Evolutionary conservation across 768 basidiomycete species (phyloP), one percentile per base, ranked within the genome.

Genomic region (Russula lepida): DNA sequence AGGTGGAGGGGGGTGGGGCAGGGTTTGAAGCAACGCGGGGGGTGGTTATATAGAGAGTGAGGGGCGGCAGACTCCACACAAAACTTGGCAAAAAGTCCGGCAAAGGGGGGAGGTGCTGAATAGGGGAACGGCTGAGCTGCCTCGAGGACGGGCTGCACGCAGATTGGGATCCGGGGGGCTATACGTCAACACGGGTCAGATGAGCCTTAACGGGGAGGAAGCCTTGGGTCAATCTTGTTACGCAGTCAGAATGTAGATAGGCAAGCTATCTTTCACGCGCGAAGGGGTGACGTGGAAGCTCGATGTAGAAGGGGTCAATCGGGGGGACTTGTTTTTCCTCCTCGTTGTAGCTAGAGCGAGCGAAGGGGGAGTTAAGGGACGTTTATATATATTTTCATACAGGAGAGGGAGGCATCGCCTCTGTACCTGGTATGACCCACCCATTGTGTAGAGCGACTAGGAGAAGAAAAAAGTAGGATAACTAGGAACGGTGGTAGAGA

Each of bases 91-190:
- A 13, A 48, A 62, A 47, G 56, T 17, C 56, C 41, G 37, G 49
- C 49, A 48, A 49, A 43, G 47, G 43, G 44, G 33, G 32, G 54
- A 51, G 50, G 52, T 8, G 28, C 54, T 55, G 54, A 55, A 63
- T 58, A 63, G 60, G 60, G 56, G 64, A 55, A 51, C 56, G 51
- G 37, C 48, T 64, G 54, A 25, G 27, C 54, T 43, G 64, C 64
- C 64, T 64, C 60, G 64, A 64, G 63, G 63, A 61, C 28, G n/a
- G 23, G 50, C 30, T 17, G 44, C 56, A 28, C 35, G 55, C 19
- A 30, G 23, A 54, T 53, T 41, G 46, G 51, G 56, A 48, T 62
- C 39, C 56, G 44, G 63, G 63, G 63, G 51, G 17, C 8, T 9
- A 19, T 54, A 63, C 64, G 64, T 62, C 56, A 63, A 58, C 51